Evolutionary conservation across 768 basidiomycete genomes (phyloP).

Genomic region (Gymnopilus junonius): DNA sequence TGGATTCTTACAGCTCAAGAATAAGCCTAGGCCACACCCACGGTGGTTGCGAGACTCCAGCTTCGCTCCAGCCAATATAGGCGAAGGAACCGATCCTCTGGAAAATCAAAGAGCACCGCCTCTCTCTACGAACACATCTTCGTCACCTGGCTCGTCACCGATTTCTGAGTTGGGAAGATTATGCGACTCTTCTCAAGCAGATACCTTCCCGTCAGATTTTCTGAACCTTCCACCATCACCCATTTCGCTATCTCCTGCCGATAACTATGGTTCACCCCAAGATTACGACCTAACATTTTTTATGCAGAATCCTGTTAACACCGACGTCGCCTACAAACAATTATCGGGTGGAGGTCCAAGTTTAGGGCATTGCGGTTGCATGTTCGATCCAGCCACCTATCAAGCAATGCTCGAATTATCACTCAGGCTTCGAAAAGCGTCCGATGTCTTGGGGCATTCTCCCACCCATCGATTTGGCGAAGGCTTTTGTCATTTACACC

Average conservation of each 20-base stretch:
- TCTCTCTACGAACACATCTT: not conserved
- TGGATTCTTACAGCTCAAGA: conserved; percentile 55
- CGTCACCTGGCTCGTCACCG: not conserved
- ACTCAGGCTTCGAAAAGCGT: conserved; percentile 61
- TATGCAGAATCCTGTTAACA: conserved; percentile 7
- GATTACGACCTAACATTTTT: conserved; percentile 49
- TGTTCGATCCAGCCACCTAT: conserved; percentile 57
- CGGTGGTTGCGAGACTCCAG: conserved; percentile 58
- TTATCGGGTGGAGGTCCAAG: conserved; percentile 24
- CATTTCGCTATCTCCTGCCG: conserved; percentile 35
- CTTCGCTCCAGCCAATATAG: not conserved
- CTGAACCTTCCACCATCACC: not conserved
- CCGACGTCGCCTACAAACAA: not conserved
- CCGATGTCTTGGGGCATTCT: conserved; percentile 55
- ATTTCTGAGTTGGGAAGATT: not conserved
- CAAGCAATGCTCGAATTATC: conserved; percentile 69
- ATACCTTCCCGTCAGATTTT: not conserved
- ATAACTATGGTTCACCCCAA: conserved; percentile 13
- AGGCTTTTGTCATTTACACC: conserved; percentile 38
- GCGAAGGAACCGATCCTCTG: not conserved
- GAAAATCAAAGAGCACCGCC: not conserved
- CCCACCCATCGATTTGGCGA: conserved; percentile 43
- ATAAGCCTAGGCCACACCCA: conserved; percentile 75
- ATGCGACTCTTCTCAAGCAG: not conserved
- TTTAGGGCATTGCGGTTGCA: conserved; percentile 42